Conservation (phyloP, 192 early-diverging fungal species). For the Chytriomyces sp. region DNA sequence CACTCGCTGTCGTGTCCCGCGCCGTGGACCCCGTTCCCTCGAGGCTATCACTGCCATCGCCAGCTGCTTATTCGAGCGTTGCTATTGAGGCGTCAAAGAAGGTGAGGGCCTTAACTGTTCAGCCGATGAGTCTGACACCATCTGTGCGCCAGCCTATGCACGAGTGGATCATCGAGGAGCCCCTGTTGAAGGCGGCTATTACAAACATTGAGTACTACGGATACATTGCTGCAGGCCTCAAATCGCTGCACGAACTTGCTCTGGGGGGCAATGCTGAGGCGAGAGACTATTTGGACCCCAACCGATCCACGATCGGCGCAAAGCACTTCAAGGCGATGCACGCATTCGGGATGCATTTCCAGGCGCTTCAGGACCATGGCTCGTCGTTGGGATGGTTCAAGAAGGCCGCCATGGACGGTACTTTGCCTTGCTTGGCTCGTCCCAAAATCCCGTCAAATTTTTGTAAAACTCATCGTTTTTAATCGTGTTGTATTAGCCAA, state of each 20-base stretch:
- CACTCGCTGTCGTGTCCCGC: not conserved
- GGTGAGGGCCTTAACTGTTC: not conserved
- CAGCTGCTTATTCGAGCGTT: slow-evolving; percentile 16
- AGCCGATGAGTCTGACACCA: not conserved
- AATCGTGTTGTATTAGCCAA: slow-evolving; percentile 1
- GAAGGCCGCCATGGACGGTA: slow-evolving; percentile 14
- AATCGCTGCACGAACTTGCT: slow-evolving; percentile 20
- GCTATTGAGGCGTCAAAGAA: slow-evolving; percentile 11
- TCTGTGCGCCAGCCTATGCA: no score
- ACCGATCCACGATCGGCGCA: not conserved
- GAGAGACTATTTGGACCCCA: slow-evolving; percentile 27
- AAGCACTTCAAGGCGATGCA: slow-evolving; percentile 24
- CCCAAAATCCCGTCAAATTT: no score
- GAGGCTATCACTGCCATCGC: not conserved
- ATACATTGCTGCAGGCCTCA: slow-evolving; percentile 15
- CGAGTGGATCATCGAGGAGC: not conserved
- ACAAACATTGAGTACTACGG: slow-evolving; percentile 23
- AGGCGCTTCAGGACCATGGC: slow-evolving; percentile 14
- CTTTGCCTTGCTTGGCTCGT: not conserved
- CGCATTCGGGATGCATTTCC: slow-evolving; percentile 16
- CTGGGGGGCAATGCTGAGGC: slow-evolving; percentile 23
- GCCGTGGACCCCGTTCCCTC: not conserved
- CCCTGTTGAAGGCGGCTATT: slow-evolving; percentile 21
- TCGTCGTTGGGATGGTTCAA: slow-evolving; percentile 28
- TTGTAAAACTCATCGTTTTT: no score